Evolutionary conservation across 2,329 filamentous ascomycete species (phyloP).

Genomic region (Nothopassalora personata): DNA sequence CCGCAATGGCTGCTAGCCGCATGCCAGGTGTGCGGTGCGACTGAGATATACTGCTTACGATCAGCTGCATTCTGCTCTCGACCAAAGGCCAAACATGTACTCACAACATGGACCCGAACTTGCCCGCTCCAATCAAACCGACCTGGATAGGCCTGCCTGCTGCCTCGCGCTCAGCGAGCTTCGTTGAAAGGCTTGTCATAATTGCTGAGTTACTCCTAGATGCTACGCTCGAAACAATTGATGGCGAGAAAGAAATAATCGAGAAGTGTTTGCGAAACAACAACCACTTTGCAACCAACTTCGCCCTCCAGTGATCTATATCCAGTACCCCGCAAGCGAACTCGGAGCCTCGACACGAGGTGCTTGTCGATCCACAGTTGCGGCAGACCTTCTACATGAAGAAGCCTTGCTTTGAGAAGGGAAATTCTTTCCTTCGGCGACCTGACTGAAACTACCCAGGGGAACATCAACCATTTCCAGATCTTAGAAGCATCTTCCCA

Average conservation of each 20-base stretch:
- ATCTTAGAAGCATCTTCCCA: too few species aligned
- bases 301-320: neutral
- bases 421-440: too few species aligned
- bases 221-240: neutral
- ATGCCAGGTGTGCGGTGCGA: conserved; percentile 41
- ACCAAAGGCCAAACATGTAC: neutral
- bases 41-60: conserved; percentile 37
- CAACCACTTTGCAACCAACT: neutral
- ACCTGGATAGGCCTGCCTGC: conserved; percentile 39
- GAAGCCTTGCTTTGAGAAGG: neutral
- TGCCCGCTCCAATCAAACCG: conserved; percentile 44
- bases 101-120: conserved; percentile 45
- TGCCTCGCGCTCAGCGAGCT: conserved; percentile 38
- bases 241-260: neutral
- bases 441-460: too few species aligned
- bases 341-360: conserved; percentile 5
- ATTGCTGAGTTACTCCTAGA: neutral
- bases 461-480: too few species aligned
- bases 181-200: conserved; percentile 40
- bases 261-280: neutral
- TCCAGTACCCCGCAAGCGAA: conserved; percentile 11
- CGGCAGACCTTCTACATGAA: neutral
- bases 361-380: neutral
- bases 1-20: conserved; percentile 41
- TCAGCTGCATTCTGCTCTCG: neutral